Base-by-base conservation (phyloP, 495 filamentous ascomycete genomes). In the Penicillium coffeae region DNA sequence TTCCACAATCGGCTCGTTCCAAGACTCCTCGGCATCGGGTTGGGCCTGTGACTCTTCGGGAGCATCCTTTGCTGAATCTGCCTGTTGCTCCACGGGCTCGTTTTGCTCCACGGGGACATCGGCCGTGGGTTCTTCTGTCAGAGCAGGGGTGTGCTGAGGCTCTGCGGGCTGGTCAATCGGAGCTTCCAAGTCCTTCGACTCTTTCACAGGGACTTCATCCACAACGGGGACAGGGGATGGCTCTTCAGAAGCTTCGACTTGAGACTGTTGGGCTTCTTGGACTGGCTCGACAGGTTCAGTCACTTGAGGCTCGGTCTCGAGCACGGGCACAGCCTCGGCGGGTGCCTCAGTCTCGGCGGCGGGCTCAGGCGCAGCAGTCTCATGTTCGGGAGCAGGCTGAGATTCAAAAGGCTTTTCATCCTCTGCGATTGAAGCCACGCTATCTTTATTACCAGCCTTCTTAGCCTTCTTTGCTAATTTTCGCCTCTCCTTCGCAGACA, bases 391-490 rank as follows among this genome's bases (percentile, higher is more conserved):
- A 10, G 21, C 33, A 22, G 42, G n/a, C 38, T 46, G 22, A 21
- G 46, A 4, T 8, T 58, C 56, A 30, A 35, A 38, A 14, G 49
- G 45, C 8, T 52, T 50, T 12, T 62, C 46, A 2, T 59, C 51
- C 2, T 56, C 55, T 22, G 53, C 15, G 33, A 55, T 18, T 9
- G 53, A 55, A 36, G 49, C 44, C 15, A 54, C 44, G 38, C 44
- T 56, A 33, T 59, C 30, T 22, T 67, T 68, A 30, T 57, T 60
- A 48, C 63, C 71, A 36, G 68, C 68, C 50, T 73, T 72, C 47
- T 68, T 69, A 14, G 69, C 66, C 47, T 66, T 70, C 52, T 67
- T 67, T 21, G 25, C 25, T 5, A 30, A 10, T 10, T 30, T 30
- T 10, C 10, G 4, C 10, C 25, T 30, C 10, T 30, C 25, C 10